Evolutionary conservation across 805 yeast genomes (phyloP).

Genomic region (Yamadazyma kitorensis): DNA sequence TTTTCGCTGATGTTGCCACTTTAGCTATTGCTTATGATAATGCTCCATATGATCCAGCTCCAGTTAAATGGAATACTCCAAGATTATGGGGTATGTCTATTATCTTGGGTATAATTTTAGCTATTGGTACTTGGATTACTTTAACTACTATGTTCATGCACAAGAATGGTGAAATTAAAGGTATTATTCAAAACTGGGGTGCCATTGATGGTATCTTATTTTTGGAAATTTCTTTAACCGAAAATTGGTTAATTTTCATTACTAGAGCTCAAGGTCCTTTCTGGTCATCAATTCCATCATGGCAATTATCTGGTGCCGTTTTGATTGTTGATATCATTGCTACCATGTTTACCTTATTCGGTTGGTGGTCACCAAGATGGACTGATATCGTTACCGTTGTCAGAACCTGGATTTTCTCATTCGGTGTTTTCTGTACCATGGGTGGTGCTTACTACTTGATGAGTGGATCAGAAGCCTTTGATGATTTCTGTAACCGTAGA

Average conservation of each 20-base stretch:
- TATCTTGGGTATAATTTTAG: constrained; percentile 79
- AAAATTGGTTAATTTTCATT: constrained; percentile 95
- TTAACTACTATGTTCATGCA: constrained; percentile 89
- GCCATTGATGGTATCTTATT: constrained; percentile 88
- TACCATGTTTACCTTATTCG: constrained; percentile 88
- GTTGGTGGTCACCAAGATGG: constrained; percentile 98
- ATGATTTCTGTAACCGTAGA: constrained; percentile 82
- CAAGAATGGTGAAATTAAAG: constrained; percentile 54
- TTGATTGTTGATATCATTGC: constrained; percentile 86
- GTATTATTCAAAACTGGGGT: constrained; percentile 96
- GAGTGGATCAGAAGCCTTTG: constrained; percentile 78
- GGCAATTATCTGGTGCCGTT: constrained; percentile 96
- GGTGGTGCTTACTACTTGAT: constrained; percentile 96
- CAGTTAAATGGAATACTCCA: constrained; percentile 96
- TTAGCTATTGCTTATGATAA: constrained; percentile 96
- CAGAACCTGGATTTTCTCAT: constrained; percentile 92
- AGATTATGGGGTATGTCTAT: constrained; percentile 97
- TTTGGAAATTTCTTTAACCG: constrained; percentile 92
- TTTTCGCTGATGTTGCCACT: constrained; percentile 96
- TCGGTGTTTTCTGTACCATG: constrained; percentile 94
- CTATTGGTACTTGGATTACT: constrained; percentile 92
- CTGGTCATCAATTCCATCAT: constrained; percentile 95
- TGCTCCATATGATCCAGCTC: constrained; percentile 90
- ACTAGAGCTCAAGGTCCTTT: constrained; percentile 98
- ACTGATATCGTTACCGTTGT: constrained; percentile 93